phyloP scores from a whole-genome alignment of 306 rosid genomes.

The Aeschynomene evenia region DNA sequence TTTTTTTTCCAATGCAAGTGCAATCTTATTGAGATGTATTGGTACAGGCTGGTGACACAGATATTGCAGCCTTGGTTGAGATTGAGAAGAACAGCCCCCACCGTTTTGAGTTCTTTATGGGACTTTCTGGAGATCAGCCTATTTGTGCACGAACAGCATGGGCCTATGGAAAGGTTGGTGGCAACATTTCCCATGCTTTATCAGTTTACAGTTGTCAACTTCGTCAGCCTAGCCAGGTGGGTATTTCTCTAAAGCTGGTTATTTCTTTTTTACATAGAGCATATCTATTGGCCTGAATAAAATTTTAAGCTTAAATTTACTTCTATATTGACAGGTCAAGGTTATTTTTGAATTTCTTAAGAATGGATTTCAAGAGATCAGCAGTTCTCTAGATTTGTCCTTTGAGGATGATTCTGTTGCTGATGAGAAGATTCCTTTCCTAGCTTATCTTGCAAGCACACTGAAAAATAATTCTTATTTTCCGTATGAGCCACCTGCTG shows the following conservation, averaged over 20 bases:
- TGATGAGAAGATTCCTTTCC: constrained; percentile 96
- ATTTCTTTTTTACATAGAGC: constrained; percentile 18
- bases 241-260: constrained; percentile 28
- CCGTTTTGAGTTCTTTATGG: constrained; percentile 99
- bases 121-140: constrained; percentile 94
- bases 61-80: constrained; percentile 92
- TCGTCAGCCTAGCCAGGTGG: constrained; percentile 92
- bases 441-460: constrained; percentile 74
- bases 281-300: constrained; percentile 29
- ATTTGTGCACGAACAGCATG: constrained; percentile 97
- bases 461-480: constrained; percentile 64
- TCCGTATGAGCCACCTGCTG: constrained; percentile 94
- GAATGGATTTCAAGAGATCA: constrained; percentile 85
- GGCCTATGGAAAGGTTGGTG: constrained; percentile 93
- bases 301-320: constrained; percentile 32
- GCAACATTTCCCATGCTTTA: constrained; percentile 88
- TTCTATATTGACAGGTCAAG: constrained; percentile 71
- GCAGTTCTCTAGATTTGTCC: constrained; percentile 92
- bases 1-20: constrained; percentile 26
- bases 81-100: constrained; percentile 98
- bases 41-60: constrained; percentile 89
- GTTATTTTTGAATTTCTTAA: constrained; percentile 83
- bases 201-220: constrained; percentile 98
- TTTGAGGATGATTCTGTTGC: constrained; percentile 96
- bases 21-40: constrained; percentile 33